Conservation (phyloP, 2,329 filamentous ascomycete species). For the Bretziella fagacearum region DNA sequence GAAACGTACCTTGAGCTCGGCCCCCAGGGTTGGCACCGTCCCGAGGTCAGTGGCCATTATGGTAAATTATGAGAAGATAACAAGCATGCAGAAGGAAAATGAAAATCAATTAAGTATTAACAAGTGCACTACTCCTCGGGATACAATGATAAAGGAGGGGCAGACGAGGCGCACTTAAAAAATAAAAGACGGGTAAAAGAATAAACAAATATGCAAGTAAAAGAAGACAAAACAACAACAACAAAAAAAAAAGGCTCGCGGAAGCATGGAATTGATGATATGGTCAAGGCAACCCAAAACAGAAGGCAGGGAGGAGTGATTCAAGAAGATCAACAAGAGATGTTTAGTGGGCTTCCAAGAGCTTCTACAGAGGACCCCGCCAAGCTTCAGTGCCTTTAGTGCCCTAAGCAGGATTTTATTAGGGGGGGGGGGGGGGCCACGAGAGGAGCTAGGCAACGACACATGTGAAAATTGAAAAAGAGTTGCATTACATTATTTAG, state of each 20-base stretch:
- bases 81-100: conserved; percentile 8
- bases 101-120: conserved; percentile 5
- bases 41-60: conserved; percentile 63
- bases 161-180: not conserved
- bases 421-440: no score
- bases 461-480: no score
- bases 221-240: conserved; percentile 1
- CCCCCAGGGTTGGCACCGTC: conserved; percentile 70
- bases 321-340: conserved; percentile 5
- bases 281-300: conserved; percentile 1
- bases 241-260: conserved; percentile 10
- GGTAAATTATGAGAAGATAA: conserved; percentile 11
- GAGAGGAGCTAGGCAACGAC: no score
- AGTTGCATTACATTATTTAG: no score
- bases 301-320: conserved; percentile 1
- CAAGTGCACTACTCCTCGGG: not conserved
- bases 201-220: not conserved
- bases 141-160: not conserved
- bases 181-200: not conserved
- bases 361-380: no score
- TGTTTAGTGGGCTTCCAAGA: no score
- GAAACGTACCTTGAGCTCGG: conserved; percentile 67
- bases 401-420: no score
- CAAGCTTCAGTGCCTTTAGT: no score
- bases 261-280: conserved; percentile 4